Evolutionary conservation across 2,329 filamentous ascomycete genomes (phyloP), one percentile per base, ranked within the genome.

Genomic region (Rhytidhysteron rufulum): DNA sequence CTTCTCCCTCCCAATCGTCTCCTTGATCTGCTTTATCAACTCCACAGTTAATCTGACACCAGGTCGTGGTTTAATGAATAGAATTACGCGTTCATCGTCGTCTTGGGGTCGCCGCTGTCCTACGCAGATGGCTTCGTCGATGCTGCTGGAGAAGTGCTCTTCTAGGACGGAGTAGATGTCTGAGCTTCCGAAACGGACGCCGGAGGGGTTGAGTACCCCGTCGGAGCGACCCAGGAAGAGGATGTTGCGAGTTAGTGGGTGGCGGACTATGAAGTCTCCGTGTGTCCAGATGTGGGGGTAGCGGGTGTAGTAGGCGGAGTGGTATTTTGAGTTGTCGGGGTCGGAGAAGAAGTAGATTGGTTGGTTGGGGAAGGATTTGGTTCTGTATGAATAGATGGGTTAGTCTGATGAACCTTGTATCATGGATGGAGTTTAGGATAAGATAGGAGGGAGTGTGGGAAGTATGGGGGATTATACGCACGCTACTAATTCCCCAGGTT

Each of bases 111-210:
- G 67, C 16, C 86, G 70, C 65, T 91, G 86, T 0, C 88, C 88
- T 0, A 93, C 86, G 41, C 86, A 91, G 20, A 93, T 73, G n/a
- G 81, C 82, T 56, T 93, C 88, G 4, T 73, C 72, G 3, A 93
- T 67, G 36, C 74, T 68, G 13, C 76, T 71, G 0, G 78, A 68
- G 46, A 91, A 90, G 40, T 76, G 69, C 18, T 73, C 68, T 63
- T 88, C 84, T 4, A 90, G 63, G 1, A 90, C 83, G 10, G 75
- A 77, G 62, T 93, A 94, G 24, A 93, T 85, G 62, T 93, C 88
- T 1, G 85, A 82, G 4, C 80, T 85, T 0, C 87, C 88, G 54
- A 93, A 94, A 0, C 87, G 75, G 9, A 93, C 81, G 0, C 87
- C 87, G 5, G 77, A 82, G 0, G 87, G 87, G 57, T 93, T 93